phyloP scores from a whole-genome alignment of 2,329 filamentous ascomycete species.

The Colletotrichum coccodes region DNA sequence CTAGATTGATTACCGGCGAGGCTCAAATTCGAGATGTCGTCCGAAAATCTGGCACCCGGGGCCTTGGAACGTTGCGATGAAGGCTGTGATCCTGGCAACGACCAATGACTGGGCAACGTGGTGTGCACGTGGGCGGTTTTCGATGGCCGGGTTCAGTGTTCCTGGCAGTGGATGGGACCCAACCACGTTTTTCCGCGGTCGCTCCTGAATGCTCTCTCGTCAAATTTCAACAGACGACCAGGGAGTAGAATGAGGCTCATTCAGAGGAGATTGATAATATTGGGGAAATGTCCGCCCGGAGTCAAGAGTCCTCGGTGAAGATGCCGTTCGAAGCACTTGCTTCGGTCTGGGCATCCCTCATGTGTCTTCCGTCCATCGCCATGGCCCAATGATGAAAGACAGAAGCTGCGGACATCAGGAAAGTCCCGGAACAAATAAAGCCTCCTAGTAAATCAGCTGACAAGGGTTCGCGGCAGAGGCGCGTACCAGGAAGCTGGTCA shows the following conservation, averaged over 20 bases:
- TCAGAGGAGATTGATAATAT: neutral
- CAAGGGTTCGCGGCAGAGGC: conserved; percentile 9
- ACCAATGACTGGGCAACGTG: conserved; percentile 45
- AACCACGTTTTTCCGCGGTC: conserved; percentile 15
- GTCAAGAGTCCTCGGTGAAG: neutral
- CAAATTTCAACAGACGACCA: neutral
- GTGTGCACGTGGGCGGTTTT: conserved; percentile 31
- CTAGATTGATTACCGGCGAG: conserved; percentile 14
- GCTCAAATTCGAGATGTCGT: conserved; percentile 23
- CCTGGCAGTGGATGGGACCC: conserved; percentile 16
- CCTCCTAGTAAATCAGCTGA: neutral
- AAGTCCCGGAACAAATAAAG: neutral
- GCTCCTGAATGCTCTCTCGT: conserved; percentile 2
- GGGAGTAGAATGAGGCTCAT: conserved; percentile 9
- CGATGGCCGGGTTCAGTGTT: neutral
- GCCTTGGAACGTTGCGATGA: neutral
- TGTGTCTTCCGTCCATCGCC: neutral
- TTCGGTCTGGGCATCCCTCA: neutral
- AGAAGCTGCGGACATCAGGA: neutral
- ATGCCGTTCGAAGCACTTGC: neutral
- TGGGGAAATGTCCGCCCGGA: neutral
- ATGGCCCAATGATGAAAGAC: neutral
- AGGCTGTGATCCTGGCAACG: conserved; percentile 7
- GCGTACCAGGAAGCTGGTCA: neutral
- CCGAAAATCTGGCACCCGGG: conserved; percentile 14